These are phyloP conservation scores for Hypomyces perniciosus DNA, from an alignment of 2,329 filamentous ascomycete genomes.

Conservation along the genomic window DNA sequence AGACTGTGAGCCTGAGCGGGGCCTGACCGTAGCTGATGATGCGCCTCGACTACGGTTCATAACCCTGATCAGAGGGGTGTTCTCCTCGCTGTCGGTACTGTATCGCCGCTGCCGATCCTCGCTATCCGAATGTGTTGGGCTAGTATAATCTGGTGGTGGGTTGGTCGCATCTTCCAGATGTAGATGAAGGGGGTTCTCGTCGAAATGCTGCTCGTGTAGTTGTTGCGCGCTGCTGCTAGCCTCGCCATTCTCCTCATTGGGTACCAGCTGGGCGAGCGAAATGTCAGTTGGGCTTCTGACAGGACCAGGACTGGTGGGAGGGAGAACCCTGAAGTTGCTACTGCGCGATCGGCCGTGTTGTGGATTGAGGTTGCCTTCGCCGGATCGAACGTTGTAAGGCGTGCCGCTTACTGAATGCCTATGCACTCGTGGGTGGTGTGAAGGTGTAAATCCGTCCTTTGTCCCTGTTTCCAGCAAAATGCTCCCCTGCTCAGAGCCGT, in stretches of 20 bases:
- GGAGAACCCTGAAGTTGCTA: slow-evolving; percentile 68
- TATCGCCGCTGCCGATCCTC: slow-evolving; percentile 48
- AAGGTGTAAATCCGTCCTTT: slow-evolving; percentile 50
- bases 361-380: slow-evolving; percentile 45
- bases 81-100: slow-evolving; percentile 54
- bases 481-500: slow-evolving; percentile 94
- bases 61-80: slow-evolving; percentile 45
- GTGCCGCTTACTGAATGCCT: slow-evolving; percentile 38
- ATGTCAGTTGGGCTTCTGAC: slow-evolving; percentile 92
- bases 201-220: slow-evolving; percentile 21
- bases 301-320: slow-evolving; percentile 81
- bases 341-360: slow-evolving; percentile 69
- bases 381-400: slow-evolving; percentile 35
- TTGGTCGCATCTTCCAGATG: slow-evolving; percentile 50
- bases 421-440: slow-evolving; percentile 35
- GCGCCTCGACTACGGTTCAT: slow-evolving; percentile 45
- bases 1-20: not conserved
- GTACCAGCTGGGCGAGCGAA: slow-evolving; percentile 79
- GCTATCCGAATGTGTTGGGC: slow-evolving; percentile 55
- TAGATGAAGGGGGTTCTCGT: slow-evolving; percentile 33
- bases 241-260: slow-evolving; percentile 65
- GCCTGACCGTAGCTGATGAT: slow-evolving; percentile 38
- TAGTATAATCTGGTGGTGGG: slow-evolving; percentile 67
- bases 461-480: slow-evolving; percentile 84
- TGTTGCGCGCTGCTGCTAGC: slow-evolving; percentile 26